Conservation (phyloP, 305 asterid species). For the Rubia peregrina region DNA sequence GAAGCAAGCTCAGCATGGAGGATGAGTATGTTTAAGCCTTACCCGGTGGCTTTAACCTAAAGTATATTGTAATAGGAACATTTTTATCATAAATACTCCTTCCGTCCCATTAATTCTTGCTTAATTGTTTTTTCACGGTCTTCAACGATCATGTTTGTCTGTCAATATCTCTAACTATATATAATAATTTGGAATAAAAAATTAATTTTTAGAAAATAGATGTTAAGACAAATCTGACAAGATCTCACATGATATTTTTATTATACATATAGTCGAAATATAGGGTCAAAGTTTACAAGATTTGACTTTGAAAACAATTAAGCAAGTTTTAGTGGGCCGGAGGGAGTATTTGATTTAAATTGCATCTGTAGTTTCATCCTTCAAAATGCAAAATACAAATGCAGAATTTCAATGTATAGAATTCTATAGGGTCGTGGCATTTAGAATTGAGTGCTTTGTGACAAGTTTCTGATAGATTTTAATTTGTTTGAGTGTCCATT, state of each 20-base stretch:
- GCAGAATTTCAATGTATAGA: background rate
- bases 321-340: no score
- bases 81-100: background rate
- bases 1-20: slow-evolving; percentile 63
- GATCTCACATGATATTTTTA: no score
- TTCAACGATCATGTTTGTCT: no score
- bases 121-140: no score
- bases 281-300: no score
- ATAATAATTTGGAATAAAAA: no score
- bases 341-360: background rate
- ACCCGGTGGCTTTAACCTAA: background rate
- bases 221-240: no score
- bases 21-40: slow-evolving; percentile 54
- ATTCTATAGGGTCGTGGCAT: background rate
- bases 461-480: background rate
- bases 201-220: no score
- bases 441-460: background rate
- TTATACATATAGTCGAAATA: no score
- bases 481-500: slow-evolving; percentile 4
- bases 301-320: no score
- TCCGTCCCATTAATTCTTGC: background rate
- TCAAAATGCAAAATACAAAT: background rate
- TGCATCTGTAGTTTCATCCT: background rate
- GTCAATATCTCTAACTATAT: no score
- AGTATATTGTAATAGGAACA: background rate